phyloP scores from a whole-genome alignment of 2,329 filamentous ascomycete genomes.

The Thelonectria olida region DNA sequence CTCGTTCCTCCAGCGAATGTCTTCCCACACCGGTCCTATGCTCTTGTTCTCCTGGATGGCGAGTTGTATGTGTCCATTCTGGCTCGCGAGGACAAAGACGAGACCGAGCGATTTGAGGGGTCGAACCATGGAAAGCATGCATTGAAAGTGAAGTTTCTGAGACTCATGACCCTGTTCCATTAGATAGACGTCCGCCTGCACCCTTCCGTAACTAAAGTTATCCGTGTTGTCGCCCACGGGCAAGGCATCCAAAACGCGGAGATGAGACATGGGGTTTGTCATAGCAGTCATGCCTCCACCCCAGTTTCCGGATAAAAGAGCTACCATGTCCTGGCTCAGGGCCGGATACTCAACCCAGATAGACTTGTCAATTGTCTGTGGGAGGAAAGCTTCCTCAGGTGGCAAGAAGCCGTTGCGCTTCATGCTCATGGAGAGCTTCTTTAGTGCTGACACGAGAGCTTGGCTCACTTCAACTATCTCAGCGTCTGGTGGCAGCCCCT shows the following conservation, averaged over 20 bases:
- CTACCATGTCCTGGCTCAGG: conserved; percentile 75
- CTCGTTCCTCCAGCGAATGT: conserved; percentile 81
- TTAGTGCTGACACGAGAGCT: conserved; percentile 70
- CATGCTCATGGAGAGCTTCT: conserved; percentile 83
- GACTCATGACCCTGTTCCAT: conserved; percentile 77
- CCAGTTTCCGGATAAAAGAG: conserved; percentile 72
- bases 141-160: conserved; percentile 75
- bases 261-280: conserved; percentile 56
- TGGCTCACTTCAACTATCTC: conserved; percentile 65
- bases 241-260: conserved; percentile 72
- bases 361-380: conserved; percentile 80
- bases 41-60: conserved; percentile 75
- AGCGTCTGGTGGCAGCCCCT: conserved; percentile 51
- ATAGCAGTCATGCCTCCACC: conserved; percentile 58
- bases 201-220: conserved; percentile 81
- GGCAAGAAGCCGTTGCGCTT: conserved; percentile 83
- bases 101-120: conserved; percentile 74
- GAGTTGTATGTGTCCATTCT: conserved; percentile 80
- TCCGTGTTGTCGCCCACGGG: conserved; percentile 79
- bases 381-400: conserved; percentile 72
- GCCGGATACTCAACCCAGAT: conserved; percentile 84
- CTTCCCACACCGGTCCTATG: conserved; percentile 79
- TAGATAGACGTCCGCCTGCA: conserved; percentile 78
- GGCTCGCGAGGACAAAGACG: conserved; percentile 79
- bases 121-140: conserved; percentile 79